Conservation (phyloP, 352 stramenopile species). For the Pythium brassicae region DNA sequence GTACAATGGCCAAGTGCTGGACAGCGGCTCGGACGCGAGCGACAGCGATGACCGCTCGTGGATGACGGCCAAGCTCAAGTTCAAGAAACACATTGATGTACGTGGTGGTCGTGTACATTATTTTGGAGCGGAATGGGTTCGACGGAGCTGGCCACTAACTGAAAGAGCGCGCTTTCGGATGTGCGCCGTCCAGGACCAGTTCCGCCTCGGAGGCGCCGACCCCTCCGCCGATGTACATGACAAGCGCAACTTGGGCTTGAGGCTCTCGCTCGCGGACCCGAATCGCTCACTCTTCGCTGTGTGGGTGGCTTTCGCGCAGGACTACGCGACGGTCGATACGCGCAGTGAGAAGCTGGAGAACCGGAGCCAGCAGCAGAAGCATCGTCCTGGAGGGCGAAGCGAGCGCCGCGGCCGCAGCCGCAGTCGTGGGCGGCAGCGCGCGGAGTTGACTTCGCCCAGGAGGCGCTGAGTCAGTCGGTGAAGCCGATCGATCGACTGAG, state of each 20-base stretch:
- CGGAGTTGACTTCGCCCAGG: too few species aligned
- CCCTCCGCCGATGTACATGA: slow-evolving; percentile 42
- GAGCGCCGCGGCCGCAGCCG: neutral
- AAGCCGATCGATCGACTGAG: too few species aligned
- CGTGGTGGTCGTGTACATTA: neutral
- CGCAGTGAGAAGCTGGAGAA: slow-evolving; percentile 15
- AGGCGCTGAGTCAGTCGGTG: neutral
- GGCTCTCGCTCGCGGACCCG: neutral
- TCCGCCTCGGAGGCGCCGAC: slow-evolving; percentile 44
- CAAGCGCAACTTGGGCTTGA: neutral
- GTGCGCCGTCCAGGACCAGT: slow-evolving; percentile 54
- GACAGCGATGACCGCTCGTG: slow-evolving; percentile 59
- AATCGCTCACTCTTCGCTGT: neutral
- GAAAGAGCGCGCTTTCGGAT: neutral
- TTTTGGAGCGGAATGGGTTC: neutral
- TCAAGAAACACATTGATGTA: slow-evolving; percentile 89
- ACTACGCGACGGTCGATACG: slow-evolving; percentile 73
- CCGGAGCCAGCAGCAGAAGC: neutral
- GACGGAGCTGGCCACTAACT: neutral
- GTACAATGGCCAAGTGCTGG: slow-evolving; percentile 71
- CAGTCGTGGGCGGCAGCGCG: neutral
- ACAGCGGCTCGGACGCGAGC: slow-evolving; percentile 28
- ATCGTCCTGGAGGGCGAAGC: neutral
- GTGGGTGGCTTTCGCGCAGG: slow-evolving; percentile 18
- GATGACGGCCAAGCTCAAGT: slow-evolving; percentile 87